A percentile compares a stretch with the other conserved stretches of the same genome.
These are phyloP conservation scores for Metschnikowia henanensis DNA, from an alignment of 805 yeast species.

Conservation along the genomic window DNA sequence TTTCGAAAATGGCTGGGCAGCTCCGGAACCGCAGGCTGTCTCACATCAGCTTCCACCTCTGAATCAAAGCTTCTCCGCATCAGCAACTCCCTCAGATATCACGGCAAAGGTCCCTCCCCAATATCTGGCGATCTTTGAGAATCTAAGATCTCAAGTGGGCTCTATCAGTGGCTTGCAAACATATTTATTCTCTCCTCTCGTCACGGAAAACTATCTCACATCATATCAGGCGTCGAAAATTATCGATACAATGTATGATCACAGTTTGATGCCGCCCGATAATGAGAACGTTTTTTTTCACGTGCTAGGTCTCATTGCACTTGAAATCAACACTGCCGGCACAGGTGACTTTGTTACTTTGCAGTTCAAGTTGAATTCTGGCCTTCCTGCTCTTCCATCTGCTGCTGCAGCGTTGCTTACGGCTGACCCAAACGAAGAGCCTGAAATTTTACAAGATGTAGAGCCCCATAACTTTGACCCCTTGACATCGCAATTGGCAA, in stretches of 20 bases:
- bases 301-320: constrained; percentile 39
- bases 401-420: constrained; percentile 10
- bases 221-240: constrained; percentile 32
- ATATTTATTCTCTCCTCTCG: constrained; percentile 29
- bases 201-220: constrained; percentile 26
- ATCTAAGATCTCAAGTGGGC: constrained; percentile 21
- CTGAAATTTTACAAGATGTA: constrained; percentile 1
- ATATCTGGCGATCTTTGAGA: constrained; percentile 19
- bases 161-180: constrained; percentile 32
- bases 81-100: constrained; percentile 16
- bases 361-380: constrained; percentile 30
- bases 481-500: constrained; percentile 26
- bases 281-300: constrained; percentile 32
- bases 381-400: constrained; percentile 37
- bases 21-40: constrained; percentile 9
- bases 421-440: constrained; percentile 4
- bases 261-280: constrained; percentile 32
- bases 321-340: constrained; percentile 43
- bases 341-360: constrained; percentile 45
- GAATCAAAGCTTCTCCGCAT: constrained; percentile 7
- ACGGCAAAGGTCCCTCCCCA: constrained; percentile 28
- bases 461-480: constrained; percentile 25
- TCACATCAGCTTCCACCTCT: constrained; percentile 4
- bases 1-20: constrained; percentile 43
- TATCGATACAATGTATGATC: constrained; percentile 36